Base-by-base conservation (phyloP, 2,329 filamentous ascomycete genomes). In the Magnaporthiopsis rhizophila region DNA sequence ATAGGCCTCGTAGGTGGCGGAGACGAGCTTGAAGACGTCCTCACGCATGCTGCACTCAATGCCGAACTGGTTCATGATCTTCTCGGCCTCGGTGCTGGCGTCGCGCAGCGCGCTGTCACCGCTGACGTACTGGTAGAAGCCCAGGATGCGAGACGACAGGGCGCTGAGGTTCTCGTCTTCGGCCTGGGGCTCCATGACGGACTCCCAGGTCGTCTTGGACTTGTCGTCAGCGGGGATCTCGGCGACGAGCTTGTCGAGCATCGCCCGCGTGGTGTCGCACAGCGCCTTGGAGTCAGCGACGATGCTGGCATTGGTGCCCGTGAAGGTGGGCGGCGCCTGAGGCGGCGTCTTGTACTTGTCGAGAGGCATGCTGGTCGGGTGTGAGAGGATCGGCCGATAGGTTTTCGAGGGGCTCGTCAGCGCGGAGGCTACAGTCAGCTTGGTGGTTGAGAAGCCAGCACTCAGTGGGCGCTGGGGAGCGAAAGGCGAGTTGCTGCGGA, bases 1-100 rank as follows among this genome's bases (percentile, higher is more conserved):
- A 59, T 75, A 77, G 53, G 83, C 79, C 68, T 82, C 73, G 69
- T 81, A 85, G 50, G 83, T 80, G 32, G 83, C 82, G 60, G 89
- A 82, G 32, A 89, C 84, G 3, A 88, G 78, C 70, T 81, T 80
- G 80, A 90, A 95, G 66, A 93, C 83, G 69, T 95, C 91, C 77
- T 94, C 89, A 63, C 91, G 85, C 90, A 94, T 94, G 71, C 82
- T 84, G 64, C 86, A 85, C 77, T 95, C 91, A 68, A 94, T 93
- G 64, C 80, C 78, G 71, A 91, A 92, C 68, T 93, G 89, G 70
- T 90, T 86, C 78, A 92, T 84, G 66, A 91, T 78, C 76, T 88
- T 87, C 73, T 92, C 88, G 0, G 90, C 89, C 72, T 92, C 86
- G 66, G 86, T 89, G 3, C 89, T 91, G 18, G 90, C 89, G 77